Evolutionary conservation across 2,329 filamentous ascomycete genomes (phyloP), one percentile per base, ranked within the genome.

Genomic region (Xylaria sp.): DNA sequence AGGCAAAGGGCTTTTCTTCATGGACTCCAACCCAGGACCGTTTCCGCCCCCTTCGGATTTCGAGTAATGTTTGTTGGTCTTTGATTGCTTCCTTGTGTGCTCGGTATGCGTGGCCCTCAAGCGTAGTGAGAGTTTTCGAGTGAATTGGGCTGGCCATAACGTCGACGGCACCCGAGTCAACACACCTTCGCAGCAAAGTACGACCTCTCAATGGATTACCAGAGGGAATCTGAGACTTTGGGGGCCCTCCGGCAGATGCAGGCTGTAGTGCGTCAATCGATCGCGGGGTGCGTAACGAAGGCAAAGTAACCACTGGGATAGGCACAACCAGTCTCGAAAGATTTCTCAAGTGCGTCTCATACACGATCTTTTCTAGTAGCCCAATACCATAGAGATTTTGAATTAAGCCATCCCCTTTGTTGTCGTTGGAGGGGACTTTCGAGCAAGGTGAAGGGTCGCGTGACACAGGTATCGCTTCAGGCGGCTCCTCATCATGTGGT

Each of bases 21-120:
- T 93, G 89, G 12, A 97, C 87, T 29, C 94, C 94, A 50, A 97
- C 93, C 94, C 94, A 97, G 0, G 94, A 97, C 62, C 93, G 88
- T 80, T 97, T 97, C 64, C 94, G 88, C 53, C 91, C 90, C 73
- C 91, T 90, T 76, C 91, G 91, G 68, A 91, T 84, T 68, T 92
- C 91, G 65, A 94, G 78, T 69, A 94, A 86, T 21, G 90, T 88
- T 68, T 91, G 87, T 76, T 93, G 90, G 75, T 94, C 92, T 75
- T 88, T 90, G 40, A 88, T 85, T 25, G 92, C 91, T 74, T 94
- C 90, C 79, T 92, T 92, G 76, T 93, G 91, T 55, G 91, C 90
- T 74, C 92, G 90, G 81, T 97, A 97, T 53, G 92, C 93, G 78
- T 95, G 93, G 18, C 96, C 89, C 69, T 92, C 90, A 60, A 97